Evolutionary conservation across 148 eudicot genomes (phyloP), one percentile per base, ranked within the genome.

Genomic region (Rhododendron vialii): DNA sequence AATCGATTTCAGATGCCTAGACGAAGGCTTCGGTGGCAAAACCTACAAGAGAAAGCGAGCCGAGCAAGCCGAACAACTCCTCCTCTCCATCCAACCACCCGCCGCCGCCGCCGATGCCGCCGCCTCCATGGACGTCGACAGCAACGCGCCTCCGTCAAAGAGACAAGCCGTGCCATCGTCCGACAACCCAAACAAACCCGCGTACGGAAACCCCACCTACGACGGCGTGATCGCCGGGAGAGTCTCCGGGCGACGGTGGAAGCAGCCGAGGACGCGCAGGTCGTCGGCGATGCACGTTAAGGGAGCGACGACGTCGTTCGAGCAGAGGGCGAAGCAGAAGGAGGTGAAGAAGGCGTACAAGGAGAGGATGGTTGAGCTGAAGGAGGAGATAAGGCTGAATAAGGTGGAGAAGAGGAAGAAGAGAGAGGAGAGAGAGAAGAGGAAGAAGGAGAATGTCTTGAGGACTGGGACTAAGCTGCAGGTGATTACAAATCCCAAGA

Each of bases 21-120:
- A 97, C 59, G 99, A 97, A 85, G 99, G 99, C 0, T 95, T 97
- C 78, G 99, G 98, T 6, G 99, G 99, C 74, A 95, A 97, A 84
- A 97, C 99, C 84, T 87, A 84, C 90, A 97, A 95, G 86, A 92
- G 99, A 7, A 97, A 97, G 92, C 90, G 99, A 84, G 82, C 93
- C 9, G 89, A 92, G 22, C 88, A 88, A n/a, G 89, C 59, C 51
- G 88, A 77, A 43, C 81, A 79, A 20, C 59, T 80, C 20, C 51
- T 77, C 71, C 30, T 47, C 41, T 80, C 89, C 20, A 11, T 63
- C 41, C 47, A 73, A 50, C 47, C 65, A 48, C 38, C 26, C 8
- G n/a, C 77, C 71, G 36, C 17, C n/a, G 24, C 10, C 78, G 81
- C 5, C 30, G 35, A 51, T 8, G 47, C 35, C 43, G 30, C 12